A percentile compares a stretch with the other conserved stretches of the same genome.
Evolutionary conservation across 805 yeast species (phyloP).

Genomic region (Nakazawaea ishiwadae): DNA sequence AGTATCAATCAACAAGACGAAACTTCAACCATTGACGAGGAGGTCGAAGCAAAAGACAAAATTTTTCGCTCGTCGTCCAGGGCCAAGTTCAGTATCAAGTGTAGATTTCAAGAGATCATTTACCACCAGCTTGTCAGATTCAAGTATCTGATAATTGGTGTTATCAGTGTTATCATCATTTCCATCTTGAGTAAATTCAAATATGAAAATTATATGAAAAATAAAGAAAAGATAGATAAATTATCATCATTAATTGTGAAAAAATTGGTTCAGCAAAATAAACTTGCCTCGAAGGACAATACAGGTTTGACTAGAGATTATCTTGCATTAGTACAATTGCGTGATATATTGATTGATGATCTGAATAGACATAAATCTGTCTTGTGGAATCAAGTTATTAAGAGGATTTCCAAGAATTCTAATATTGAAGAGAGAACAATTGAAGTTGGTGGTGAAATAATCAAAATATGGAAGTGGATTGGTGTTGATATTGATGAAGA

Average conservation of each 20-base stretch:
- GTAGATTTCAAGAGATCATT: conserved; percentile 51
- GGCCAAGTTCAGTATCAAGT: conserved; percentile 52
- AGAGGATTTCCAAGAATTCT: conserved; percentile 57
- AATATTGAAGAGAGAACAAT: conserved; percentile 57
- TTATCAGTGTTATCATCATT: background rate
- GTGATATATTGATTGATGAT: conserved; percentile 54
- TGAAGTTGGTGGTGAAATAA: conserved; percentile 83
- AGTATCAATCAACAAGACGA: conserved; percentile 17
- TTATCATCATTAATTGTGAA: conserved; percentile 43
- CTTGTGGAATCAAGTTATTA: conserved; percentile 57
- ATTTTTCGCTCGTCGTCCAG: conserved; percentile 72
- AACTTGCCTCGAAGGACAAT: conserved; percentile 25
- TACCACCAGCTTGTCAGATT: conserved; percentile 23
- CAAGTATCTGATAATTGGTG: background rate
- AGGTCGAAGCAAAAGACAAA: conserved; percentile 39
- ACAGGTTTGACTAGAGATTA: conserved; percentile 36
- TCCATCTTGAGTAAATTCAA: conserved; percentile 23
- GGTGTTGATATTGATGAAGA: conserved; percentile 10
- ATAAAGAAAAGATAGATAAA: conserved; percentile 37
- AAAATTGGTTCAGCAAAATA: conserved; percentile 45
- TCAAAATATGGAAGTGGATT: conserved; percentile 87
- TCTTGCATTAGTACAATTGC: conserved; percentile 65
- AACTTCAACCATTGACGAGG: conserved; percentile 31
- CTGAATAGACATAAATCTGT: conserved; percentile 37
- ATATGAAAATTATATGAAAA: conserved; percentile 30